Evolutionary conservation across 495 filamentous ascomycete genomes (phyloP), one percentile per base, ranked within the genome.

Genomic region (Cercophora sp.): DNA sequence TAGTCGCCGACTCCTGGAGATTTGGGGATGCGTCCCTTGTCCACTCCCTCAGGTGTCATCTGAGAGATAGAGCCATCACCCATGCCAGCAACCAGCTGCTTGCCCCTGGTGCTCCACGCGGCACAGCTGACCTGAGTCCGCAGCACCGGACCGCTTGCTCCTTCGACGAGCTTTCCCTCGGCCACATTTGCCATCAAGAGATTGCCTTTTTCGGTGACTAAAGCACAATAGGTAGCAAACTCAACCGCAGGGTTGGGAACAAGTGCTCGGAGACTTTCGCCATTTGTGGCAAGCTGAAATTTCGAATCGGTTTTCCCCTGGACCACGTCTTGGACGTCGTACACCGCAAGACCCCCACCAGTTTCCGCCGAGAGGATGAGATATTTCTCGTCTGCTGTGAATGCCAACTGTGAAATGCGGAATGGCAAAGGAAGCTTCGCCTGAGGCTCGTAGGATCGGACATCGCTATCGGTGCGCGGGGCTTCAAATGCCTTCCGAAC

Each of bases 101-200:
- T 97, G 35, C 94, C 94, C 59, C 83, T 88, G 45, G 81, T 85
- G 63, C 92, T 97, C 94, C 94, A 99, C 34, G 87, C 83, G 2
- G 91, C 81, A 63, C 86, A 92, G 61, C 86, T 91, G 10, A 96
- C 91, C 23, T 85, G 83, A 23, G 80, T 71, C 53, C 83, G 86
- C 52, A 95, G 66, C 0, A 85, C 69, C 34, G 79, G 80, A 2
- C 91, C 87, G 56, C 80, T 84, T 8, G 76, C 55, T 2, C 84
- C 84, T 13, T 74, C 76, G 22, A 84, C 60, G 29, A 77, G 73
- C 41, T 73, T 78, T 31, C 81, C 78, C 20, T 81, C 78, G 48
- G 84, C 83, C 44, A 97, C 65, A 64, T 96, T 87, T 8, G 89
- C 88, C 64, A 99, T 81, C 52, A 88, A 67, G 4, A 99, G 79